phyloP scores from a whole-genome alignment of 805 yeast genomes.

The Zygotorulaspora chibaensis region DNA sequence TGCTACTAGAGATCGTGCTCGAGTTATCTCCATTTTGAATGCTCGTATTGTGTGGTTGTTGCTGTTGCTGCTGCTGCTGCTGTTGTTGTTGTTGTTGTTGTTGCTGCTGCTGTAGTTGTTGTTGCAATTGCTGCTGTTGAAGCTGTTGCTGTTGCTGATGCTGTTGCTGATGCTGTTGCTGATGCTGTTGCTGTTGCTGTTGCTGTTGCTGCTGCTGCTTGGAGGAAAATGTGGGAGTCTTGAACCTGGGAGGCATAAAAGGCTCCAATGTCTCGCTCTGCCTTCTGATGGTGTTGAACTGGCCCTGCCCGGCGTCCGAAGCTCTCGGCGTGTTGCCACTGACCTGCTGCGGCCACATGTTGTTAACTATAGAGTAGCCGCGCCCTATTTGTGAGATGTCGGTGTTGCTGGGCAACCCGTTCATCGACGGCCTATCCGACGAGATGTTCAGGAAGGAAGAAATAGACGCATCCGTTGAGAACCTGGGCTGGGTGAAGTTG shows the following conservation, averaged over 20 bases:
- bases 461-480: conserved; percentile 27
- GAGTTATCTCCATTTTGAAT: conserved; percentile 21
- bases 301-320: conserved; percentile 8
- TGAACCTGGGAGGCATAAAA: conserved; percentile 38
- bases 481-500: conserved; percentile 23
- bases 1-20: conserved; percentile 9
- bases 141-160: conserved; percentile 9
- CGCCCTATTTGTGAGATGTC: conserved; percentile 26
- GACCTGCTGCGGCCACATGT: conserved; percentile 23
- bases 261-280: conserved; percentile 51
- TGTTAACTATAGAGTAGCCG: conserved; percentile 33
- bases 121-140: background rate
- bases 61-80: conserved; percentile 8
- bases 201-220: conserved; percentile 9
- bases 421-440: conserved; percentile 16
- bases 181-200: conserved; percentile 9
- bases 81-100: conserved; percentile 1
- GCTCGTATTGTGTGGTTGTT: background rate
- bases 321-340: conserved; percentile 1
- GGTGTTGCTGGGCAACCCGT: conserved; percentile 7
- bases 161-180: conserved; percentile 8
- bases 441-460: conserved; percentile 25
- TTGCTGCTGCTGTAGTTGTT: conserved; percentile 7
- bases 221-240: conserved; percentile 20
- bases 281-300: conserved; percentile 33